These are phyloP conservation scores for Aspergillus brasiliensis DNA, from an alignment of 2,329 filamentous ascomycete species.

Conservation along the genomic window DNA sequence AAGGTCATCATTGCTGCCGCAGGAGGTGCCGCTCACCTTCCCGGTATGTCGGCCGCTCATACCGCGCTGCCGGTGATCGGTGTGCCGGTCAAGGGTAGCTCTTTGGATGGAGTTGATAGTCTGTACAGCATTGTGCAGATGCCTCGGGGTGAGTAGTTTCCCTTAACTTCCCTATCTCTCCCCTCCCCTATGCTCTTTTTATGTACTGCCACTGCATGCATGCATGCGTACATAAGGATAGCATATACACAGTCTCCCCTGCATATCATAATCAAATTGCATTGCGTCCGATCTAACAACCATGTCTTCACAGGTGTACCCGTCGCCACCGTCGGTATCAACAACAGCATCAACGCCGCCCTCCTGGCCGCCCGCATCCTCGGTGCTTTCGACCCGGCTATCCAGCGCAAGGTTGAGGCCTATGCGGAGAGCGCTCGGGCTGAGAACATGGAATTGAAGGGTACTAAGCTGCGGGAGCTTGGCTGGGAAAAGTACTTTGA, in stretches of 20 bases:
- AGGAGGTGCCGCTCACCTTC: conserved; percentile 71
- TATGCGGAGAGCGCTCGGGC: conserved; percentile 45
- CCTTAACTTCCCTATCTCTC: background rate
- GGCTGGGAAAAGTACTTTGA: conserved; percentile 50
- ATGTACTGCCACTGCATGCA: background rate
- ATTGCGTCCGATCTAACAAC: conserved; percentile 20
- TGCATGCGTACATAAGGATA: background rate
- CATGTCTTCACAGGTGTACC: conserved; percentile 59
- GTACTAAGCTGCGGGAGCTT: conserved; percentile 44
- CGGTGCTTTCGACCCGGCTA: conserved; percentile 51
- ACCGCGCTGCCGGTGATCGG: conserved; percentile 75
- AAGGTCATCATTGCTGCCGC: conserved; percentile 76
- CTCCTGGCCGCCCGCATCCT: conserved; percentile 71
- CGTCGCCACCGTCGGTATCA: conserved; percentile 75
- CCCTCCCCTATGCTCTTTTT: background rate
- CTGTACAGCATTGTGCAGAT: conserved; percentile 76
- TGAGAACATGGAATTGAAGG: conserved; percentile 48
- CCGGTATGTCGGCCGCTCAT: conserved; percentile 73
- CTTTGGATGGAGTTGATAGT: conserved; percentile 71
- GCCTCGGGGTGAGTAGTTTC: conserved; percentile 58
- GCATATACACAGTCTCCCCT: background rate
- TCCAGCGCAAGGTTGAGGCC: conserved; percentile 46
- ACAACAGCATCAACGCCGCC: conserved; percentile 77
- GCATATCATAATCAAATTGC: background rate
- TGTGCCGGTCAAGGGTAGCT: conserved; percentile 73